Evolutionary conservation across 1,284 basidiomycete genomes (phyloP).

Genomic region (Amylostereum chailletii): DNA sequence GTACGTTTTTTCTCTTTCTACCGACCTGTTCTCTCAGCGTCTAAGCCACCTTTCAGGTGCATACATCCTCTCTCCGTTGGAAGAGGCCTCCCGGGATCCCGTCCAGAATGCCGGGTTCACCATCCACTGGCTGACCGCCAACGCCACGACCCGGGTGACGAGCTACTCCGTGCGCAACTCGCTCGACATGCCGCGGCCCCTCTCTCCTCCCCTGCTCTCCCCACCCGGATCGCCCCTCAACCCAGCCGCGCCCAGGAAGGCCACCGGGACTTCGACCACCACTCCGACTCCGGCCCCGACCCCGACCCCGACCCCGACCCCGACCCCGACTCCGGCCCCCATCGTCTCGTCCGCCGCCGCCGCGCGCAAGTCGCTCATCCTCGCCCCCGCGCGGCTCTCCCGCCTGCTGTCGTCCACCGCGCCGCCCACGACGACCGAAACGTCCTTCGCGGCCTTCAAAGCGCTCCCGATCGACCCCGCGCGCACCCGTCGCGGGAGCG

Average conservation of each 20-base stretch:
- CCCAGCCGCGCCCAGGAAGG: constrained; percentile 4
- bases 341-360: constrained; percentile 4
- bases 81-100: constrained; percentile 82
- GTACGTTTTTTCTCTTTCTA: constrained; percentile 25
- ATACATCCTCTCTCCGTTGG: constrained; percentile 85
- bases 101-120: constrained; percentile 82
- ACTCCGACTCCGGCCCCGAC: constrained; percentile 2
- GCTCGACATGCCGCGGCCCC: constrained; percentile 25
- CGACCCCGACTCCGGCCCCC: constrained; percentile 6
- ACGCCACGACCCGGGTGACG: constrained; percentile 62
- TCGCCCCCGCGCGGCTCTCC: constrained; percentile 12
- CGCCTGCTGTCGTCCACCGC: constrained; percentile 27
- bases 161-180: constrained; percentile 81
- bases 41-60: constrained; percentile 42
- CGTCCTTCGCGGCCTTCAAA: constrained; percentile 67
- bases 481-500: constrained; percentile 40
- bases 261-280: constrained; percentile 7
- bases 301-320: constrained; percentile 3
- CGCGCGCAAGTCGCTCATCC: constrained; percentile 1
- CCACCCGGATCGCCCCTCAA: constrained; percentile 4
- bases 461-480: constrained; percentile 62
- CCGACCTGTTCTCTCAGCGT: background rate
- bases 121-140: constrained; percentile 61
- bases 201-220: constrained; percentile 13
- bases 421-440: constrained; percentile 21